Conservation (phyloP, 2,329 filamentous ascomycete genomes). For the Raffaelea albimanens region DNA sequence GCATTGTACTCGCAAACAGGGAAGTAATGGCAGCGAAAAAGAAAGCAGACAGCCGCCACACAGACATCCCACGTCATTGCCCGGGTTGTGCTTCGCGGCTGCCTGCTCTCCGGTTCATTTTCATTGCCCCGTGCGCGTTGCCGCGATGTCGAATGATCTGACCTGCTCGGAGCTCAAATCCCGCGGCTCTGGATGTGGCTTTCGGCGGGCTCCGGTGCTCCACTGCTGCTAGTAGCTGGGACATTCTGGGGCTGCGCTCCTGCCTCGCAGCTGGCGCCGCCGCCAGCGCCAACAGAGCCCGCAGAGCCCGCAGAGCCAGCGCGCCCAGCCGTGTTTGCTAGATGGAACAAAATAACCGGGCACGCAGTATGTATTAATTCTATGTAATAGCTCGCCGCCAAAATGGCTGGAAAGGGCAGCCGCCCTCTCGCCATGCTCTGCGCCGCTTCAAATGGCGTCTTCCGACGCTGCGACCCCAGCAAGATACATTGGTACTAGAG, state of each 20-base stretch:
- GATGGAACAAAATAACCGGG: no score
- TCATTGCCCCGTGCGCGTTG: no score
- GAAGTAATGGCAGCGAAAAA: no score
- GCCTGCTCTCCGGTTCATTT: neutral
- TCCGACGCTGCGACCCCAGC: constrained; percentile 7
- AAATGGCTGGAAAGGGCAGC: neutral
- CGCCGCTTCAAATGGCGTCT: constrained; percentile 10
- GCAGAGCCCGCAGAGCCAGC: no score
- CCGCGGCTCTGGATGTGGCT: constrained; percentile 9
- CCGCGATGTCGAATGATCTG: neutral
- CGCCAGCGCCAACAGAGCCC: neutral
- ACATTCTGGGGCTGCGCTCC: no score
- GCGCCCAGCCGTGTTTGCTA: no score
- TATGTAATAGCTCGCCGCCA: no score
- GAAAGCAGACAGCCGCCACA: no score
- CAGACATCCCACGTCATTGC: no score
- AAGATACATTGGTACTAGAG: no score
- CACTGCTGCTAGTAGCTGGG: neutral
- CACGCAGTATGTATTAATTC: no score
- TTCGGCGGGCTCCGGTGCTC: constrained; percentile 17
- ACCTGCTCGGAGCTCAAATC: neutral
- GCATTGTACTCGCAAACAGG: no score
- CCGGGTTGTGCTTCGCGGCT: neutral
- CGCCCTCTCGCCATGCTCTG: neutral
- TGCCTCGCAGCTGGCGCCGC: neutral